Base-by-base conservation (phyloP, 495 filamentous ascomycete genomes). In the Glarea lozoyensis region DNA sequence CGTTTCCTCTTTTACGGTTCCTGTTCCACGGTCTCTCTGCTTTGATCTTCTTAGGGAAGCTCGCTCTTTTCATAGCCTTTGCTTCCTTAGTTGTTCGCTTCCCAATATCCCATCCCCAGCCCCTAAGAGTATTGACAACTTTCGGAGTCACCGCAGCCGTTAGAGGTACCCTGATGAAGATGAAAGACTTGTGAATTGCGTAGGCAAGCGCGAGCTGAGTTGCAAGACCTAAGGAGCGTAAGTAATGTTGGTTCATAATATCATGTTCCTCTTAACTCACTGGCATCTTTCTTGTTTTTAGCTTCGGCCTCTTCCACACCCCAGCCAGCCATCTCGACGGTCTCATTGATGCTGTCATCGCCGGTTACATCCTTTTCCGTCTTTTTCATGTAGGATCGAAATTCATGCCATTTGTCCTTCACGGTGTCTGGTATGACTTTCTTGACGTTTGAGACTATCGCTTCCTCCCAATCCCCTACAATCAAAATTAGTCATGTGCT, bases 111-210 rank as follows among this genome's bases (percentile, higher is more conserved):
- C 70, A 75, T 2, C 92, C 92, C 88, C 89, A 94, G 4, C 76
- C 69, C 42, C 92, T 66, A 3, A 98, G 67, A 12, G 77, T 72
- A 63, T 87, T 88, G 46, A 95, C 92, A 10, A 97, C 81, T 59
- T 92, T 94, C 2, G 93, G 92, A 5, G 84, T 87, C 11, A 95
- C 72, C 1, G 87, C 90, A 10, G 83, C 89, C 2, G 92, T 88
- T 49, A 96, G 58, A 2, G 92, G 92, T 2, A 98, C 84, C 7
- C 92, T 75, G 41, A 97, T 63, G 61, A 99, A 95, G 40, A 99
- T 95, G 61, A 98, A 89, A 48, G 83, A 92, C 64, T 99, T 99
- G 69, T 99, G 92, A 39, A 99, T 82, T 0, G 90, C 92, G 53
- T 99, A 99, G 4, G 92, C 93, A 11, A 99, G 75, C 11, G 84